Base-by-base conservation (phyloP, 257 asterid genomes). In the Paraleonurus japonicus region DNA sequence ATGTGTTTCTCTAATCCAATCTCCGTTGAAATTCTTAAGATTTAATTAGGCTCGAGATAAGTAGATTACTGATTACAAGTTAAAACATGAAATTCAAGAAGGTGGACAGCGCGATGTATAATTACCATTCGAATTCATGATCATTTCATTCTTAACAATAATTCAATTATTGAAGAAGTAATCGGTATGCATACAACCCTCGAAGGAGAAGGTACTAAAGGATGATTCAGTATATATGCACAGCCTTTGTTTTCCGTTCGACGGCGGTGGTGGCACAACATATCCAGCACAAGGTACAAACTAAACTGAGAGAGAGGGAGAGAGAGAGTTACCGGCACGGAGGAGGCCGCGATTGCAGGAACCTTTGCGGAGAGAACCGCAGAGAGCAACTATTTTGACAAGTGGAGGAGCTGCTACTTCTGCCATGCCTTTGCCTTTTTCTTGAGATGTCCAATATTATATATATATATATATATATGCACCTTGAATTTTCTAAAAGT, bases 311-410 rank as follows among this genome's bases (percentile, higher is more conserved):
- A 30, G 10, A 35, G 10, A 3, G 22, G 15, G 12, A 50, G 48
- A 3, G 55, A n/a, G n/a, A n/a, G 45, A 55, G 23, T 50, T 79
- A 87, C 94, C 90, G 12, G 91, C 82, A n/a, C 89, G 86, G 79
- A 87, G 73, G 72, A 87, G 91, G 60, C 86, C 86, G 63, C 77
- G 85, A 65, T 88, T 70, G 75, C 55, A 81, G 73, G 95, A 88
- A 63, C 69, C 88, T 58, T 75, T 75, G 69, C 90, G 90, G 10
- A 85, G 88, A 45, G 92, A 85, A 68, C 90, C 90, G 61, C 85
- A 81, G 71, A 85, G 76, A 10, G 90, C 90, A 8, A 59, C 88
- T 3, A 87, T 77, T 67, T 85, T 83, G 71, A 85, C 61, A 8
- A 75, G 33, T 13, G 88, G 78, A 0, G 51, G 7, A 13, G 51